Base-by-base conservation (phyloP, 768 basidiomycete genomes). In the Mycena rebaudengoi region DNA sequence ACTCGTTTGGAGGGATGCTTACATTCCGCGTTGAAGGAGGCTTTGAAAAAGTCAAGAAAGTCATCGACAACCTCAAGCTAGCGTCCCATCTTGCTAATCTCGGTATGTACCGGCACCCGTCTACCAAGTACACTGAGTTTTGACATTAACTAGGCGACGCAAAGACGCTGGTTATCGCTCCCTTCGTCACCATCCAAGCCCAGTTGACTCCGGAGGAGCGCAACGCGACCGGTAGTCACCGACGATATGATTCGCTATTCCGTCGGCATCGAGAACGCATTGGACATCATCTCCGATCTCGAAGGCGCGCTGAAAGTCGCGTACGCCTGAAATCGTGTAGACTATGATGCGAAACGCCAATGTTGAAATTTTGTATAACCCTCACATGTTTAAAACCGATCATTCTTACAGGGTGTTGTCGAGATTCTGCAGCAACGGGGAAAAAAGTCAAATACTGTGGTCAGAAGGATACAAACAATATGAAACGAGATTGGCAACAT, bases 11-110 rank as follows among this genome's bases (percentile, higher is more conserved):
- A 5, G 92, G 92, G 20, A 83, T 95, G 68, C 75, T 95, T 53
- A 91, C 83, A 74, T 94, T 95, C 69, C 93, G 93, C 7, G 74
- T 92, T 62, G 88, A 87, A 68, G 91, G 88, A 16, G 84, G 84
- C 45, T 76, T 79, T 3, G 74, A 76, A 51, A 73, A 72, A 5
- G 78, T 76, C 1, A 67, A 70, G 41, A 64, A 68, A 7, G 74
- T 83, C 11, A 76, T 83, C 1, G 79, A 84, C 59, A 70, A 71
- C n/a, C 74, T 83, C 56, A 71, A 75, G 55, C 71, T 83, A 3
- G 75, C 75, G 13, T 75, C 74, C 44, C 73, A 79, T 39, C 71
- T 80, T 8, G 76, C 76, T 7, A 81, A 80, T 43, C 69, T 78
- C 16, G 76, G 74, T 62, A 44, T 26, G 60, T 28, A 28, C 33